Evolutionary conservation across 2,329 filamentous ascomycete genomes (phyloP).

Genomic region (Pestalotiopsis sp.): DNA sequence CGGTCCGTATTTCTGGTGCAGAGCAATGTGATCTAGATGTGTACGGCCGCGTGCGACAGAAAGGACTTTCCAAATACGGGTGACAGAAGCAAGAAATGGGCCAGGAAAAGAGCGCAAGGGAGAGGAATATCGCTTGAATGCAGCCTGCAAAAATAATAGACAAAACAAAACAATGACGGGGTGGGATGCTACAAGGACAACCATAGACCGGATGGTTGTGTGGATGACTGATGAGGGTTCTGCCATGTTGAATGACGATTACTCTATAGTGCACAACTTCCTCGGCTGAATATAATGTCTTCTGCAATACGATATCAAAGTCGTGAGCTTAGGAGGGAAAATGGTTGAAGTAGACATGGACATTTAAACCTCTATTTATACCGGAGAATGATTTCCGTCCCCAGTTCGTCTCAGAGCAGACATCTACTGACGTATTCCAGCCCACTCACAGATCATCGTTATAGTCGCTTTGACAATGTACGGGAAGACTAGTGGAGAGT

Average conservation of each 20-base stretch:
- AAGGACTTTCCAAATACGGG: constrained; percentile 43
- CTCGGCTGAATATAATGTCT: no score
- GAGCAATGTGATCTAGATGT: constrained; percentile 43
- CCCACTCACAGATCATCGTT: neutral
- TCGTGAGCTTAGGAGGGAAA: neutral
- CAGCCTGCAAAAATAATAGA: constrained; percentile 30
- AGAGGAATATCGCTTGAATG: constrained; percentile 36
- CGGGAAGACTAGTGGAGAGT: neutral
- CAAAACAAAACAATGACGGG: constrained; percentile 30
- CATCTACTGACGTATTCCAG: neutral
- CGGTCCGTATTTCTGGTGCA: constrained; percentile 49
- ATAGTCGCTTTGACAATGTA: neutral
- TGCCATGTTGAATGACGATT: neutral
- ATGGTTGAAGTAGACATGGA: neutral
- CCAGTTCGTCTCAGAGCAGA: neutral
- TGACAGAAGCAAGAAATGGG: constrained; percentile 30
- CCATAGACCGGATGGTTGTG: constrained; percentile 28
- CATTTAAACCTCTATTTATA: neutral
- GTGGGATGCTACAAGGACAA: constrained; percentile 34
- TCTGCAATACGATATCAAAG: no score
- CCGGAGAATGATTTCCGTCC: neutral
- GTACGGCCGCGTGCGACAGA: constrained; percentile 41
- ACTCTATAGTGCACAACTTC: no score
- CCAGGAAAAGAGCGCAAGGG: constrained; percentile 31
- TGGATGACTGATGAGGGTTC: constrained; percentile 21